Evolutionary conservation across 768 basidiomycete genomes (phyloP).

Genomic region (Sistotremastrum suecicum): DNA sequence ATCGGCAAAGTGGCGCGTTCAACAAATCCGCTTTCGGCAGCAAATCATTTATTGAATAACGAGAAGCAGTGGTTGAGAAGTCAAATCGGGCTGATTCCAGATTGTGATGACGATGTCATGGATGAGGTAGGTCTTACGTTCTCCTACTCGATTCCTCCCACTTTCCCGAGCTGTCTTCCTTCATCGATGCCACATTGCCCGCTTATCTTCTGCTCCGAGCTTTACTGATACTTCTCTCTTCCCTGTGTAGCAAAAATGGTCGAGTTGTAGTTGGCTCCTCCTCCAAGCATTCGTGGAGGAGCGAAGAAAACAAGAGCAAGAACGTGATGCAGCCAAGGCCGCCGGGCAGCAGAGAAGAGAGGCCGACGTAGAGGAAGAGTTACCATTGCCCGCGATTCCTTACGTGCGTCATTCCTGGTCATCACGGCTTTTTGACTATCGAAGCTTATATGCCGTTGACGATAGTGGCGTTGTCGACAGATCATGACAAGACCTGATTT

Average conservation of each 20-base stretch:
- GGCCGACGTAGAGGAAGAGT: conserved; percentile 21
- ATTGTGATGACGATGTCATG: conserved; percentile 80
- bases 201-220: not conserved
- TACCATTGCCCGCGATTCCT: conserved; percentile 48
- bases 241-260: conserved; percentile 55
- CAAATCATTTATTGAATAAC: conserved; percentile 47
- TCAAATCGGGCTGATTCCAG: conserved; percentile 68
- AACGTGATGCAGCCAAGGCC: conserved; percentile 23
- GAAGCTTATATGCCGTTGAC: conserved; percentile 4
- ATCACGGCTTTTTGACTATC: conserved; percentile 1
- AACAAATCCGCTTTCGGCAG: conserved; percentile 39
- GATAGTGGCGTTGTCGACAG: conserved; percentile 53
- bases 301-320: conserved; percentile 34
- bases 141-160: conserved; percentile 1
- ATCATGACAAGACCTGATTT: conserved; percentile 82
- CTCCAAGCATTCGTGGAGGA: conserved; percentile 58
- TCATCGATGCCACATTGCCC: not conserved
- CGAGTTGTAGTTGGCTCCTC: conserved; percentile 69
- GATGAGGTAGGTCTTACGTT: conserved; percentile 50
- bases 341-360: conserved; percentile 16
- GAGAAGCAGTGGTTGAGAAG: conserved; percentile 74
- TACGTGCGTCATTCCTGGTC: conserved; percentile 28
- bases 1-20: conserved; percentile 35
- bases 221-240: not conserved
- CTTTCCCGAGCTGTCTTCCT: not conserved